These are phyloP conservation scores for Polygonum aviculare DNA, from an alignment of 148 eudicot genomes.

Conservation along the genomic window DNA sequence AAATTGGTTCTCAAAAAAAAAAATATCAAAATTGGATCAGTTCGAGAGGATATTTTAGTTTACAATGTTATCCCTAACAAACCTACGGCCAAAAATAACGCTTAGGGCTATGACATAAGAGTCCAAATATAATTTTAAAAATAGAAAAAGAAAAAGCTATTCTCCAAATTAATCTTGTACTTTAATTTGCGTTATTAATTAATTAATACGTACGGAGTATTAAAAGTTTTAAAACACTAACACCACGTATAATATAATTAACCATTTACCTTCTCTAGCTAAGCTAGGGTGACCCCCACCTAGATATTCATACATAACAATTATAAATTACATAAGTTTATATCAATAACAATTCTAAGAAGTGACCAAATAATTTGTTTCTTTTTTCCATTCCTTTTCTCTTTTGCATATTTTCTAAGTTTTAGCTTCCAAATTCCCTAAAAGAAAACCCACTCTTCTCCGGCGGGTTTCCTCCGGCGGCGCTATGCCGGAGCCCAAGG, in stretches of 20 bases:
- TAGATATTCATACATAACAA: background rate
- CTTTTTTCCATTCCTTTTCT: background rate
- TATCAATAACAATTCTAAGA: background rate
- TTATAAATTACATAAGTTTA: background rate
- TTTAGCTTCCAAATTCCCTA: slow-evolving; percentile 1
- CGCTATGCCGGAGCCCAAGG: slow-evolving; percentile 23
- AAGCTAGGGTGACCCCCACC: background rate
- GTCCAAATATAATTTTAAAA: background rate
- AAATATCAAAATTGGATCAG: background rate
- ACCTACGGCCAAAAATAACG: background rate
- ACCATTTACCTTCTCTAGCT: background rate
- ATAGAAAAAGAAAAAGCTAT: background rate
- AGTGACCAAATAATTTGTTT: background rate
- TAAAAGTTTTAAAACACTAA: background rate
- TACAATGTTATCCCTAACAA: background rate
- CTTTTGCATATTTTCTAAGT: background rate
- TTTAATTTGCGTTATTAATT: background rate
- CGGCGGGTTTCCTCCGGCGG: slow-evolving; percentile 9
- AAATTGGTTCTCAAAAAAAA: no score
- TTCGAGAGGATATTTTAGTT: background rate
- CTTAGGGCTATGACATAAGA: background rate
- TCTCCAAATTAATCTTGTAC: background rate
- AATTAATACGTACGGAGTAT: background rate
- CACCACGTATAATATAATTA: background rate
- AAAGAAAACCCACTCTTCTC: slow-evolving; percentile 12